Evolutionary conservation across 1,284 basidiomycete genomes (phyloP).

Genomic region (Sporisorium sorghi): DNA sequence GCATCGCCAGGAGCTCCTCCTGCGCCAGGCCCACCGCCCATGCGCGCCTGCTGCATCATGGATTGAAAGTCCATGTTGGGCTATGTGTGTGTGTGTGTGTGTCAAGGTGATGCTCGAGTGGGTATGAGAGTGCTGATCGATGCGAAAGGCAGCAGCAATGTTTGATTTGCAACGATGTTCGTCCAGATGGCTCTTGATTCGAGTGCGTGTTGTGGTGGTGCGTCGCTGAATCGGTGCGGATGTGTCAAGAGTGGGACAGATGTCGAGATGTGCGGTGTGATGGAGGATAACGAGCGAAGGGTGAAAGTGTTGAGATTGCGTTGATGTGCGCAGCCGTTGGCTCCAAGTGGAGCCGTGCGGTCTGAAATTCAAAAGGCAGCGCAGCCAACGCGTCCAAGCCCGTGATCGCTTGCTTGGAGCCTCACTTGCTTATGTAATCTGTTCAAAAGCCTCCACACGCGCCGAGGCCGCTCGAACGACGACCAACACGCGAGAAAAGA

Average conservation of each 20-base stretch:
- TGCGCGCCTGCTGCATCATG: constrained; percentile 63
- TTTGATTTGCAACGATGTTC: too few species aligned
- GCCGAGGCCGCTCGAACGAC: neutral
- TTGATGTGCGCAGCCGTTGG: constrained; percentile 17
- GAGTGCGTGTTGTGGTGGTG: neutral
- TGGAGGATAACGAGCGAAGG: neutral
- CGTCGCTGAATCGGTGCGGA: neutral
- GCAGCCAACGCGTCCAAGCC: constrained; percentile 1
- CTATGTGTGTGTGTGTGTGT: neutral
- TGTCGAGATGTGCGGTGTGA: neutral
- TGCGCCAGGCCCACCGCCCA: constrained; percentile 51
- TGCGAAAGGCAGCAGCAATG: neutral
- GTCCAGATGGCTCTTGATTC: too few species aligned
- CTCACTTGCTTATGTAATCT: constrained; percentile 10
- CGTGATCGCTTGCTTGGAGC: constrained; percentile 7
- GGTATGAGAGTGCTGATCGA: neutral
- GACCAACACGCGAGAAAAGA: neutral
- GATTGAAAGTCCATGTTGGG: constrained; percentile 61
- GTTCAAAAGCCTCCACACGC: constrained; percentile 12
- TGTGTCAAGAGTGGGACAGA: too few species aligned
- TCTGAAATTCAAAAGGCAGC: constrained; percentile 17
- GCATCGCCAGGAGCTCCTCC: constrained; percentile 54
- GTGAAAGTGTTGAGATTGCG: constrained; percentile 6
- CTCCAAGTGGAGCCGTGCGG: constrained; percentile 27
- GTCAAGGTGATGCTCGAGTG: too few species aligned